Conservation (phyloP, 208 protist genomes). For the Tritrichomonas musculus region DNA sequence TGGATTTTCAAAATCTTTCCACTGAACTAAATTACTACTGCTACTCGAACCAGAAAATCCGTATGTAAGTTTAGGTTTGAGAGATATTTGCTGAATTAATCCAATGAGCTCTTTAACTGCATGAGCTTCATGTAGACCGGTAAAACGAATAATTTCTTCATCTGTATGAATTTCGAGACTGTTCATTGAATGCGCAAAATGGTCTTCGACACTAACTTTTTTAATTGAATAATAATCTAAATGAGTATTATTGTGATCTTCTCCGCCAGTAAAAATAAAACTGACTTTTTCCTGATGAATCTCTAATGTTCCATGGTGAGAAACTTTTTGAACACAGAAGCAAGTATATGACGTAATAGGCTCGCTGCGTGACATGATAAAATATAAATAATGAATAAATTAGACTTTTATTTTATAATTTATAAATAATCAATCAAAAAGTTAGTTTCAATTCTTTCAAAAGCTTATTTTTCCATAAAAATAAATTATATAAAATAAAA, state of each 20-base stretch:
- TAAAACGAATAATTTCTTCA: neutral
- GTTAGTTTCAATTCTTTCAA: too few species aligned
- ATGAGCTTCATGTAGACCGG: neutral
- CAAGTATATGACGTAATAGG: too few species aligned
- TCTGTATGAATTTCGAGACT: neutral
- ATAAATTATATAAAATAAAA: too few species aligned
- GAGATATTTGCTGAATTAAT: neutral
- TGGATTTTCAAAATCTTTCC: neutral
- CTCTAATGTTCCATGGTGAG: neutral
- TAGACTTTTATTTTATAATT: too few species aligned
- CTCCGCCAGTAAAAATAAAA: neutral
- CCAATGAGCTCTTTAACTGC: neutral
- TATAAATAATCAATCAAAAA: too few species aligned
- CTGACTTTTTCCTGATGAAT: neutral
- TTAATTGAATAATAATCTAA: neutral
- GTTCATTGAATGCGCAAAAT: neutral
- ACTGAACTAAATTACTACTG: neutral
- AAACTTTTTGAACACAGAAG: neutral
- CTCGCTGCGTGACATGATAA: too few species aligned
- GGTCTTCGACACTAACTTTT: neutral
- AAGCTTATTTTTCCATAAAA: too few species aligned
- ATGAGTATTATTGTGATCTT: neutral
- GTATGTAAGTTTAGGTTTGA: neutral
- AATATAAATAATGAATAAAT: too few species aligned
- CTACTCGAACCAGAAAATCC: neutral